Conservation (phyloP, 805 yeast genomes). For the Wickerhamiella siamensis region DNA sequence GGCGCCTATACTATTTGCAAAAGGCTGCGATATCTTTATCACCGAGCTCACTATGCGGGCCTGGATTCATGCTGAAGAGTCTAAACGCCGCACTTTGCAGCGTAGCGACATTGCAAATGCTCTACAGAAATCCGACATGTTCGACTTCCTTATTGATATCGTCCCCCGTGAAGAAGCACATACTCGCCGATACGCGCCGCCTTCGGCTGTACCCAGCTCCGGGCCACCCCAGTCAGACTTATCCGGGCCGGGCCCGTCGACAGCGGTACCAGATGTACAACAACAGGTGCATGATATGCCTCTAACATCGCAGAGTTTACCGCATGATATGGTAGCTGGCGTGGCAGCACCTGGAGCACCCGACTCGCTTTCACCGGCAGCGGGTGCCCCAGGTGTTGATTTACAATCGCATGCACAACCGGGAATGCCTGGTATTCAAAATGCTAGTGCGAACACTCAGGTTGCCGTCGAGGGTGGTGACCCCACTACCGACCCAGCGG, state of each 20-base stretch:
- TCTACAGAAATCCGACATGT: slow-evolving; percentile 87
- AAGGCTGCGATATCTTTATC: slow-evolving; percentile 94
- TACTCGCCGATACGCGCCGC: slow-evolving; percentile 10
- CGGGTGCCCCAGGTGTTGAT: not conserved
- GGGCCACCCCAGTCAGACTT: no score
- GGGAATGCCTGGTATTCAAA: no score
- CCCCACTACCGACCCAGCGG: not conserved
- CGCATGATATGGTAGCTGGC: no score
- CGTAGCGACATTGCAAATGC: slow-evolving; percentile 93
- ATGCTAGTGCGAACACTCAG: not conserved
- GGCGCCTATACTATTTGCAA: slow-evolving; percentile 93
- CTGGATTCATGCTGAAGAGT: slow-evolving; percentile 97
- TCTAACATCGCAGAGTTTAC: no score
- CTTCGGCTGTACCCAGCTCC: no score
- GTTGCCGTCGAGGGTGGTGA: not conserved
- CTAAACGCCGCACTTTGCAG: slow-evolving; percentile 86
- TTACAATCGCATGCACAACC: not conserved
- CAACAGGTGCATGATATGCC: no score
- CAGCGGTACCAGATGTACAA: no score
- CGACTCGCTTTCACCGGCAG: no score
- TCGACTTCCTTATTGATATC: slow-evolving; percentile 89
- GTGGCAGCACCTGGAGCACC: not conserved
- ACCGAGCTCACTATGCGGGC: slow-evolving; percentile 97
- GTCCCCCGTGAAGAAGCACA: slow-evolving; percentile 81
- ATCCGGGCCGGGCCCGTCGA: not conserved